Base-by-base conservation (phyloP, 805 yeast species). In the Saccharomycopsis selenospora region DNA sequence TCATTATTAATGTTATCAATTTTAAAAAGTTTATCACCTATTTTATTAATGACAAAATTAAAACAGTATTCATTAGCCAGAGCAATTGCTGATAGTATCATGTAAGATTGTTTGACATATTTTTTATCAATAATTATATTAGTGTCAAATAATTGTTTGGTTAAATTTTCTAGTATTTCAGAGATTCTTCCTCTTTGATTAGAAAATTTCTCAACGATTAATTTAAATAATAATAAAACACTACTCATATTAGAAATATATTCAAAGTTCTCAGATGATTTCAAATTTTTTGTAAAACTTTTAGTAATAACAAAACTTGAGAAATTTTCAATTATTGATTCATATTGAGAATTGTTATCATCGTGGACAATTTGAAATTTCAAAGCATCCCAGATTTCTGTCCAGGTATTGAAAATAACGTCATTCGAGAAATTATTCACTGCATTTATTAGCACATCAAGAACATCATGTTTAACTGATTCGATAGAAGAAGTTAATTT, bases 281-380 rank as follows among this genome's bases (percentile, higher is more conserved):
- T 70, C 6, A 60, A 48, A 48, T 68, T 70, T 17, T 65, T 67
- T 5, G 66, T 55, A 0, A 45, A 22, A 4, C 36, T 42, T 14
- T 59, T 60, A 36, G 57, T 60, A 47, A 61, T 51, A 2, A 41
- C 17, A 20, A 33, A 17, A 33, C 38, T 33, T 33, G 38, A 33
- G n/a, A 33, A 33, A 14, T 33, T 33, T 10, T 33, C 38, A 1
- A 51, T 20, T 1, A 47, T 58, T 58, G 52, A 66, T 50, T 51
- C 70, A 48, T 26, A 45, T 7, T 28, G 49, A 13, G 44, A 11
- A 22, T 33, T 41, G 18, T 22, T 77, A n/a, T 84, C 86, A 38
- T 81, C 82, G 61, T 91, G 95, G 49, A 91, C 67, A n/a, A 91
- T 73, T 63, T 91, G 96, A 61, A 78, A 89, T 61, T 91, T 91